phyloP scores from a whole-genome alignment of 139 green algal genomes.

The Coelastrella sp. region DNA sequence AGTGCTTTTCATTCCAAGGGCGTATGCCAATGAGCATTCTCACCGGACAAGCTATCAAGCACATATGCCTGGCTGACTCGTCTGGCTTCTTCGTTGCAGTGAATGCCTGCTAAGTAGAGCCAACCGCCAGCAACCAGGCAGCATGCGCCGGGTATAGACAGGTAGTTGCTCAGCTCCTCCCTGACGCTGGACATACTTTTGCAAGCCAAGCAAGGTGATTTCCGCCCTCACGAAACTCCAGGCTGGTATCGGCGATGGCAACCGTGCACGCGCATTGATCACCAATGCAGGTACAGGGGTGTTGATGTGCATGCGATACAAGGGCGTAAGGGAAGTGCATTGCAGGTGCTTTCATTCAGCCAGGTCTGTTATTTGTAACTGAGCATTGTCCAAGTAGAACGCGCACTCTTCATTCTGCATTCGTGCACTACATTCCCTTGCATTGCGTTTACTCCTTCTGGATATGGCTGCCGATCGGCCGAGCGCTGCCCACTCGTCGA shows the following conservation, averaged over 20 bases:
- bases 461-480: not conserved
- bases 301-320: too few species aligned
- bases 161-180: conserved; percentile 27
- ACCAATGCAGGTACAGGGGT: too few species aligned
- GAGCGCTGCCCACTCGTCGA: not conserved
- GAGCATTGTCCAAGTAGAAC: not conserved
- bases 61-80: conserved; percentile 35
- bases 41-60: conserved; percentile 36
- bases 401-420: not conserved
- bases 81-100: conserved; percentile 36
- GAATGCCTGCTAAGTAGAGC: conserved; percentile 33
- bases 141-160: conserved; percentile 16
- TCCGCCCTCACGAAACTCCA: not conserved
- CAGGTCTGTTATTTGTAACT: not conserved
- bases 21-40: not conserved
- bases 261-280: too few species aligned
- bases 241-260: not conserved
- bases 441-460: not conserved
- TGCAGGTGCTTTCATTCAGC: not conserved
- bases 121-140: conserved; percentile 32
- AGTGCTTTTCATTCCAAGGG: too few species aligned
- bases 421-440: not conserved
- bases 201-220: too few species aligned
- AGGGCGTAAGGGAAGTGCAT: not conserved
- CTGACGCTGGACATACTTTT: not conserved